Conservation (phyloP, 2,329 filamentous ascomycete genomes). For the Myriosclerotinia curreyana region DNA sequence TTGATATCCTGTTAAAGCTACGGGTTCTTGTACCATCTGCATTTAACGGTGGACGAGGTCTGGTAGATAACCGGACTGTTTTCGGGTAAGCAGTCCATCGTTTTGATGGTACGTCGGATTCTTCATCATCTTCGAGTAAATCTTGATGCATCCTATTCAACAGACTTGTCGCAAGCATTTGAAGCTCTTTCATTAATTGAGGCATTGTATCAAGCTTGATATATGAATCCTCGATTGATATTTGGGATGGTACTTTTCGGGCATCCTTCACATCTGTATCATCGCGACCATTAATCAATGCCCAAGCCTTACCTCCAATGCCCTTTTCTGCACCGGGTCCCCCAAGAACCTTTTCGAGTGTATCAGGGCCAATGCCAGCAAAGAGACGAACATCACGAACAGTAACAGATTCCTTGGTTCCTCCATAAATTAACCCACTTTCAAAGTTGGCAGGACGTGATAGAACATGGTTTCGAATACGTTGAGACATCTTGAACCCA, state of each 20-base stretch:
- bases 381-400: conserved; percentile 63
- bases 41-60: conserved; percentile 55
- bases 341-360: conserved; percentile 66
- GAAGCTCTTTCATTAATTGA: conserved; percentile 65
- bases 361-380: conserved; percentile 59
- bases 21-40: conserved; percentile 54
- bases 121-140: conserved; percentile 51
- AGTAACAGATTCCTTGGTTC: conserved; percentile 55
- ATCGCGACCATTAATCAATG: conserved; percentile 77
- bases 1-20: conserved; percentile 68
- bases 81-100: conserved; percentile 77
- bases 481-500: conserved; percentile 72
- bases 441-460: conserved; percentile 44
- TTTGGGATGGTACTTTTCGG: conserved; percentile 73
- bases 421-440: conserved; percentile 47
- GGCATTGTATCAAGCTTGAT: conserved; percentile 62
- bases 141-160: conserved; percentile 77
- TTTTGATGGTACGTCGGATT: conserved; percentile 27
- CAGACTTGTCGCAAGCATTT: conserved; percentile 65
- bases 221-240: conserved; percentile 94
- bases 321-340: conserved; percentile 69
- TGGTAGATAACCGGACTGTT: conserved; percentile 76
- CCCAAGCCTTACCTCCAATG: conserved; percentile 72
- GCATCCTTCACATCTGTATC: conserved; percentile 68
- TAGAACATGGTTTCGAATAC: conserved; percentile 60